phyloP scores from a whole-genome alignment of 192 early-diverging fungal genomes.

The Coemansia furcata region DNA sequence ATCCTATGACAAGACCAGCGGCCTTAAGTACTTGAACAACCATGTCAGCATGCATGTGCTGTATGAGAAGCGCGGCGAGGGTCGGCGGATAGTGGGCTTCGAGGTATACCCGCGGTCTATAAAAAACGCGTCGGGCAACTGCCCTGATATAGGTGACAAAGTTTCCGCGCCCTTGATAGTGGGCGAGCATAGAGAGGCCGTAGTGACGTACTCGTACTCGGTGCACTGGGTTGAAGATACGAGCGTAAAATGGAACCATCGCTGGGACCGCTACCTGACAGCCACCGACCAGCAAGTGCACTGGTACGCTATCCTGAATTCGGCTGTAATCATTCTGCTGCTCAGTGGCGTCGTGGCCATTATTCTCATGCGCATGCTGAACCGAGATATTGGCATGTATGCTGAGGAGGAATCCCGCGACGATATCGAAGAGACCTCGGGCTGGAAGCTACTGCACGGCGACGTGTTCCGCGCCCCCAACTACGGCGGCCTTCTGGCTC shows the following conservation, averaged over 20 bases:
- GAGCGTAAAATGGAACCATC: constrained; percentile 52
- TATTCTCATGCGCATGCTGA: constrained; percentile 66
- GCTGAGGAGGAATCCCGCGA: constrained; percentile 55
- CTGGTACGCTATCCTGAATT: constrained; percentile 72
- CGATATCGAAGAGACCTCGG: constrained; percentile 66
- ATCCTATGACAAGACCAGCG: constrained; percentile 33
- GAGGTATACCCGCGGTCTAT: constrained; percentile 68
- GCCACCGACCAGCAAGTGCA: constrained; percentile 56
- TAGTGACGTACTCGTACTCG: constrained; percentile 67
- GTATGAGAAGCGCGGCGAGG: constrained; percentile 50
- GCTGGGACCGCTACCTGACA: constrained; percentile 67
- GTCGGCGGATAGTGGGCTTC: constrained; percentile 63
- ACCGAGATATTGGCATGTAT: constrained; percentile 58
- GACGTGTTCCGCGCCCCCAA: constrained; percentile 74
- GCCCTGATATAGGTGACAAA: constrained; percentile 22
- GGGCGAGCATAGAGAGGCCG: constrained; percentile 22
- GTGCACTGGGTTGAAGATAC: constrained; percentile 66
- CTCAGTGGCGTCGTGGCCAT: constrained; percentile 64
- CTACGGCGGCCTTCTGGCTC: constrained; percentile 64
- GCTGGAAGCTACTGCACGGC: constrained; percentile 76
- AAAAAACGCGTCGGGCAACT: constrained; percentile 19
- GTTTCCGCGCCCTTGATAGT: constrained; percentile 15
- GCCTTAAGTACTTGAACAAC: constrained; percentile 62
- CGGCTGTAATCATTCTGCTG: constrained; percentile 62
- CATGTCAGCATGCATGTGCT: constrained; percentile 63